Evolutionary conservation across 1,284 basidiomycete species (phyloP), one percentile per base, ranked within the genome.

Genomic region (Testicularia cyperi): DNA sequence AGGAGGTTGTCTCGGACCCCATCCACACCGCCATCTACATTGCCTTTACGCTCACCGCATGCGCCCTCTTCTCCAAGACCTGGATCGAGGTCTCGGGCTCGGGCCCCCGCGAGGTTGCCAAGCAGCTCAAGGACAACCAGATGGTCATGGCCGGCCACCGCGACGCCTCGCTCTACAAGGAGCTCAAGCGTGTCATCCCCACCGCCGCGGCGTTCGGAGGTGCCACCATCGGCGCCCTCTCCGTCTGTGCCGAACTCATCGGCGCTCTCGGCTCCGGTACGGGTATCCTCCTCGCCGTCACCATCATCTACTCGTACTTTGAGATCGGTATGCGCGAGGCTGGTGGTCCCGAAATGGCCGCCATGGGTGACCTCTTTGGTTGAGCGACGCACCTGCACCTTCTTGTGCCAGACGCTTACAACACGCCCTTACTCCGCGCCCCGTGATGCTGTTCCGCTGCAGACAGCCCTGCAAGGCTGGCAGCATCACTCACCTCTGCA

Each of bases 111-210:
- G 94, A 98, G 69, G 86, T 98, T 43, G 94, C 94, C 45, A 95
- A 94, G 80, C 92, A 98, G 79, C 85, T 98, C 75, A 97, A 97
- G 82, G 94, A 98, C 71, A 92, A 96, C 79, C 88, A 89, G 72
- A 92, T 97, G 88, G 94, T 97, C 46, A 94, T 97, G 85, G 92
- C 92, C 19, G 92, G 94, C 46, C 92, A 96, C 78, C 86, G 92
- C 64, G 94, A 97, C 77, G 91, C 88, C 25, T 88, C 86, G 21
- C 95, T 97, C 90, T 97, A 97, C 84, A 97, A 96, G 82, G 94
- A 97, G 78, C 84, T 97, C 61, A 98, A 97, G 83, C 85, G 91
- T 35, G 87, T 97, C 63, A 95, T 98, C 62, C 94, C 94, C 1
- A 97, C 92, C 15, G 94, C 95, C 7, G 94, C 94, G 13, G 90